Base-by-base conservation (phyloP, 1,284 basidiomycete genomes). In the Blastosporella zonata region DNA sequence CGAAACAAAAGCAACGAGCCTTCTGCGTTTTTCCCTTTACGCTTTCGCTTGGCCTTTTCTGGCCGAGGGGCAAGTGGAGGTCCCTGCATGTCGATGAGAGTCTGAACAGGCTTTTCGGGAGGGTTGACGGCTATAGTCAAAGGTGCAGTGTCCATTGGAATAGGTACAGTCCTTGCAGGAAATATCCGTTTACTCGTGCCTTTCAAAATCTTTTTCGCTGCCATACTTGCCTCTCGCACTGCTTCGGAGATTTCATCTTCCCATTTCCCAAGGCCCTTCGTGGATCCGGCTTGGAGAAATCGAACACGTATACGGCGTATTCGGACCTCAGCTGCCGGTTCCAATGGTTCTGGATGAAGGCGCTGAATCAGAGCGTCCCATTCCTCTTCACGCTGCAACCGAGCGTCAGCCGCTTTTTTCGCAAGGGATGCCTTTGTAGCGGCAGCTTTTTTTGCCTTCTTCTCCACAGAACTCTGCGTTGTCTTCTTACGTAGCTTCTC, bases 341-440 rank as follows among this genome's bases (percentile, higher is more conserved):
- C 68, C 34, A 84, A 55, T 6, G 77, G 67, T 4, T 67, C 73
- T 7, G 82, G 75, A 64, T 84, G 76, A 35, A 84, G 65, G 8
- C 67, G 71, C 34, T 60, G 55, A 5, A 91, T 62, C 46, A 90
- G 64, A 5, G 63, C 66, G 4, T 77, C 74, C 87, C 87, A 92
- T 47, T 81, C 80, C 20, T 66, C 67, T 61, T 87, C 81, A 55
- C 82, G 72, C 50, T 79, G 71, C 10, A 63, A 62, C 42, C 73
- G 74, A 1, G 77, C 78, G 51, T 81, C 77, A 18, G 75, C 76
- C 4, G 77, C 81, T 62, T 81, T 82, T 61, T 72, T 72, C 17
- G 71, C 78, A 3, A 87, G 66, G 10, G 70, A 66, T 1, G 72
- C 72, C 55, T 77, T 78, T 13, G 71, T 74, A 28, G 76, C 73